Evolutionary conservation across 768 basidiomycete species (phyloP).

Genomic region (Boletus pseudopeckii): DNA sequence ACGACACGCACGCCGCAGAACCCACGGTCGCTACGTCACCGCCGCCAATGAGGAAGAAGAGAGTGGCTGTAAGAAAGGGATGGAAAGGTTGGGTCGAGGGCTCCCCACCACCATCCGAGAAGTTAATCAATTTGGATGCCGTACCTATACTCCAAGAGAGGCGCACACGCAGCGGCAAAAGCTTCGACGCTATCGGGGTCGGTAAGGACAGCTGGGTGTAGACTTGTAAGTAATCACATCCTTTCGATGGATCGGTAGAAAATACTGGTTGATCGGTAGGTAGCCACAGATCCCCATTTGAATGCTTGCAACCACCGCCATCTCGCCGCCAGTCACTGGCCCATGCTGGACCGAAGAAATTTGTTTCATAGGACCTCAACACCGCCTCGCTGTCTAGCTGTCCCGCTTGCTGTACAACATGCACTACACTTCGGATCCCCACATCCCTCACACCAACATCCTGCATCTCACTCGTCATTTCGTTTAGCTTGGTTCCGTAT

Average conservation of each 20-base stretch:
- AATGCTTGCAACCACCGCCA: neutral
- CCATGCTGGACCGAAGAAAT: constrained; percentile 11
- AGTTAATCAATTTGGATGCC: constrained; percentile 77
- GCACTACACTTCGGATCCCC: constrained; percentile 19
- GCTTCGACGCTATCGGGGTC: constrained; percentile 77
- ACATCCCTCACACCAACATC: constrained; percentile 10
- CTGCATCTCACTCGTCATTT: constrained; percentile 20
- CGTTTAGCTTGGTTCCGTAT: constrained; percentile 19
- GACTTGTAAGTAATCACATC: constrained; percentile 39
- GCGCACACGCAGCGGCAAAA: constrained; percentile 79
- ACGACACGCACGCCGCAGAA: constrained; percentile 43
- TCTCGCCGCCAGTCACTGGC: neutral
- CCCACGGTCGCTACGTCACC: constrained; percentile 19
- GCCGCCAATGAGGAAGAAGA: constrained; percentile 47
- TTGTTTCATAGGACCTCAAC: constrained; percentile 7
- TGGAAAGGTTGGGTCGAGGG: constrained; percentile 94
- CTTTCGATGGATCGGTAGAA: constrained; percentile 45
- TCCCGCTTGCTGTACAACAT: constrained; percentile 26
- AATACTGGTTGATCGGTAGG: constrained; percentile 34
- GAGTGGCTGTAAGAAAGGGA: constrained; percentile 67
- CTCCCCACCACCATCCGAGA: constrained; percentile 74
- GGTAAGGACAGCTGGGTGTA: constrained; percentile 78
- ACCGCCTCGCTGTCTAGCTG: constrained; percentile 13
- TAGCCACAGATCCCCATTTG: constrained; percentile 1
- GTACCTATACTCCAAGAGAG: constrained; percentile 69